Conservation (phyloP, 2,329 filamentous ascomycete species). For the Monilinia fructigena region DNA sequence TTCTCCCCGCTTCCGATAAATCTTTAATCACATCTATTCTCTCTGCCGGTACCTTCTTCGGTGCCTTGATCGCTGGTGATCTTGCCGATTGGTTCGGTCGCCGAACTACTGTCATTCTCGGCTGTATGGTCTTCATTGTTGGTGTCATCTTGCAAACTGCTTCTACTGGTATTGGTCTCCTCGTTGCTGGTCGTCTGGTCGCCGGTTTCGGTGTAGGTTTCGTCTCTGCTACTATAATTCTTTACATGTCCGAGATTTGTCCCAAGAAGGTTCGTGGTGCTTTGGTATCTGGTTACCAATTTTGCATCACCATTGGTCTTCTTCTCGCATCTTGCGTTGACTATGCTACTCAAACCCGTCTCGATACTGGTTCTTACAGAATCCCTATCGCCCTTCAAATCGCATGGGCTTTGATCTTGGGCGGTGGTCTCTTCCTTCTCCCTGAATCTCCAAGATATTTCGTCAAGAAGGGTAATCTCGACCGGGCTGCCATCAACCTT, state of each 20-base stretch:
- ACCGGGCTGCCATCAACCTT: constrained; percentile 61
- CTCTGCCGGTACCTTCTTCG: constrained; percentile 76
- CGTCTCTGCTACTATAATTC: constrained; percentile 75
- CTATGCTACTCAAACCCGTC: constrained; percentile 65
- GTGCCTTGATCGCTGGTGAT: constrained; percentile 74
- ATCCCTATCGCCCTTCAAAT: constrained; percentile 81
- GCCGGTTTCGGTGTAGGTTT: constrained; percentile 79
- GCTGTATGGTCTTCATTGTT: constrained; percentile 67
- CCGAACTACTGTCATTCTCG: constrained; percentile 64
- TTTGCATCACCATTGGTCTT: constrained; percentile 78
- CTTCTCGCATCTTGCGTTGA: constrained; percentile 72
- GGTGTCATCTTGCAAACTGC: constrained; percentile 62
- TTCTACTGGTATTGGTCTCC: constrained; percentile 47
- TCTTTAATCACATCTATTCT: constrained; percentile 68
- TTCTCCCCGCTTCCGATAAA: constrained; percentile 48
- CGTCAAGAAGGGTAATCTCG: constrained; percentile 72
- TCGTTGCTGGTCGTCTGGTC: constrained; percentile 65
- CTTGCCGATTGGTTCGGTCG: constrained; percentile 72
- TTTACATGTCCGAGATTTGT: constrained; percentile 67
- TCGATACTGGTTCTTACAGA: constrained; percentile 68
- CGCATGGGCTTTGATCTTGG: constrained; percentile 76
- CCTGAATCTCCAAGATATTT: constrained; percentile 85
- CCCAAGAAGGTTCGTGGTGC: constrained; percentile 75
- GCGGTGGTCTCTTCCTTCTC: constrained; percentile 67
- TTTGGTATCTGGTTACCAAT: constrained; percentile 79